Evolutionary conservation across 768 basidiomycete genomes (phyloP), one percentile per base, ranked within the genome.

Genomic region (Calocera cornea): DNA sequence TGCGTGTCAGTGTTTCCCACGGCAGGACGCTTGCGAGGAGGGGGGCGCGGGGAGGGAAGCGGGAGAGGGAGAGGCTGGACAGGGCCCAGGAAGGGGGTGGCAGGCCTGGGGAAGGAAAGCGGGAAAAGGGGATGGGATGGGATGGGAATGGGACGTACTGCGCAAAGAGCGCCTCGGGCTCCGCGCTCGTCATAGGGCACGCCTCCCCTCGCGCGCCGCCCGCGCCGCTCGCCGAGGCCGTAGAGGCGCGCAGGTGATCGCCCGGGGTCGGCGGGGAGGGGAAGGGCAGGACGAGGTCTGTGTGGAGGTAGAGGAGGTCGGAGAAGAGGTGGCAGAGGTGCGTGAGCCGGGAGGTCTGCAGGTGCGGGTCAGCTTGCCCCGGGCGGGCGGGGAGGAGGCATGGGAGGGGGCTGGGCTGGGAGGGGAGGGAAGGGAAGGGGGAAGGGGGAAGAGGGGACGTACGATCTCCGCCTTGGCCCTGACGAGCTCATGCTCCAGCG

Each of bases 401-500:
- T n/a, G n/a, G n/a, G n/a, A n/a, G n/a, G n/a, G n/a, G n/a, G n/a
- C n/a, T n/a, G n/a, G n/a, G n/a, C n/a, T n/a, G n/a, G n/a, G n/a
- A n/a, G n/a, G n/a, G n/a, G n/a, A 41, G 70, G 29, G 41, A 69
- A n/a, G 12, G 67, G 68, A 8, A 63, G 40, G 67, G 34, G n/a
- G 66, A 41, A 29, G 38, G 71, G 67, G 69, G 75, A 72, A 68
- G 40, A 71, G 69, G 34, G 19, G 41, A 80, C 89, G 73, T 72
- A 92, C 89, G 66, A 92, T 82, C 83, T 95, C 92, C n/a, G 83
- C 83, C 76, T 92, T 92, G 12, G 90, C 91, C 65, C 88, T 81
- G 11, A 89, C 86, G 19, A 93, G 82, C 72, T 94, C 91, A 74
- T 89, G 88, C 80, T 94, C 90, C 3, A 95, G 79, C 71, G 80